Evolutionary conservation across 768 basidiomycete species (phyloP).

Genomic region (Candolleomyces eurysporus): DNA sequence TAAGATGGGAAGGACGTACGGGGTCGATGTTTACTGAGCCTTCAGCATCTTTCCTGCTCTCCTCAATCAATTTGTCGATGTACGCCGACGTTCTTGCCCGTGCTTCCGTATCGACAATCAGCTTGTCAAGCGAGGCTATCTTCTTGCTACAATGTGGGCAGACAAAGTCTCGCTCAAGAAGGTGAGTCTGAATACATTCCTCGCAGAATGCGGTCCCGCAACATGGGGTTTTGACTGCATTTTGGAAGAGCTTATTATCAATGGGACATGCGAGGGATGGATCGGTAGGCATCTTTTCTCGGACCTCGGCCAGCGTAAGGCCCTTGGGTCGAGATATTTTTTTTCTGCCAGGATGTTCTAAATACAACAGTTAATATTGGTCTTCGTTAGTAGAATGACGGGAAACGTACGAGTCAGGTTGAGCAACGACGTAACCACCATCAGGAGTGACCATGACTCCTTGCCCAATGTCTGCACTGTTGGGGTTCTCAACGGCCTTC

Average conservation of each 20-base stretch:
- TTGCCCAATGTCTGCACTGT: conserved; percentile 62
- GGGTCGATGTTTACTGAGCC: conserved; percentile 12
- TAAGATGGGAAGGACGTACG: no score
- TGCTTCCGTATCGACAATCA: conserved; percentile 75
- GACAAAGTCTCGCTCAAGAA: conserved; percentile 92
- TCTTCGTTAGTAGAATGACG: background rate
- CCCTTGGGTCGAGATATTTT: conserved; percentile 78
- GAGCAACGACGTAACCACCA: conserved; percentile 95
- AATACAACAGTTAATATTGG: background rate
- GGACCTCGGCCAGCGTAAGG: conserved; percentile 84
- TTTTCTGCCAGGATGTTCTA: conserved; percentile 95
- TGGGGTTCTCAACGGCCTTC: conserved; percentile 90
- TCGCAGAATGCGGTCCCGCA: conserved; percentile 92
- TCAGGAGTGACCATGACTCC: conserved; percentile 99
- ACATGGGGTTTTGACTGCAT: conserved; percentile 94
- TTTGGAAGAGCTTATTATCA: conserved; percentile 90
- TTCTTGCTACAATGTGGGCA: conserved; percentile 90
- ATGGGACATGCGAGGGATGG: conserved; percentile 80
- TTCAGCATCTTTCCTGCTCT: conserved; percentile 58
- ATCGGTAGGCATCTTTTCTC: conserved; percentile 81
- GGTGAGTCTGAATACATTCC: conserved; percentile 93
- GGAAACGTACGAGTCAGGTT: conserved; percentile 87
- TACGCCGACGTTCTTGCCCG: conserved; percentile 79
- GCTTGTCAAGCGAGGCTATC: conserved; percentile 85
- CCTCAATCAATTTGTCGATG: conserved; percentile 78